phyloP scores from a whole-genome alignment of 352 stramenopile genomes.

The Phytophthora cryptogea region DNA sequence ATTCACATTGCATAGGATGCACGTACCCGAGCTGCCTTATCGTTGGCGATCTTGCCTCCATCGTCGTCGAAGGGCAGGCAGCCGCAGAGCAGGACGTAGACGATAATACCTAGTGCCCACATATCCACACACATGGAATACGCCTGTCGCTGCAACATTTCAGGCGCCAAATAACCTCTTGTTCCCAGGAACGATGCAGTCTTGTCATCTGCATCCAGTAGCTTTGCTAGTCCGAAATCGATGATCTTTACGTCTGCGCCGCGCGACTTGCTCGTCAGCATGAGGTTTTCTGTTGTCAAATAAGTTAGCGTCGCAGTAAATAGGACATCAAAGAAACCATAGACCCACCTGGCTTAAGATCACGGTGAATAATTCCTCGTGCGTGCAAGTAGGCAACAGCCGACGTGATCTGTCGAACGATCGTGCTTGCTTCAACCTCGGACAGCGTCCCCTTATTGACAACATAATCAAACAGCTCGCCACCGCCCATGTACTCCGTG shows the following conservation, averaged over 20 bases:
- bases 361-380: slow-evolving; percentile 87
- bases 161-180: slow-evolving; percentile 96
- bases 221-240: slow-evolving; percentile 98
- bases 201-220: slow-evolving; percentile 84
- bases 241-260: slow-evolving; percentile 97
- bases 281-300: slow-evolving; percentile 66
- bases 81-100: slow-evolving; percentile 97
- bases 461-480: slow-evolving; percentile 92
- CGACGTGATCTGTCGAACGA: slow-evolving; percentile 91
- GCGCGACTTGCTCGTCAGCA: slow-evolving; percentile 82
- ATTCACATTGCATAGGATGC: not conserved
- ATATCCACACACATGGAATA: slow-evolving; percentile 98
- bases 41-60: slow-evolving; percentile 81
- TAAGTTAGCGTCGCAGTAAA: too few species aligned
- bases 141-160: slow-evolving; percentile 97
- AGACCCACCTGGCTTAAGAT: slow-evolving; percentile 82
- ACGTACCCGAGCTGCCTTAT: slow-evolving; percentile 70
- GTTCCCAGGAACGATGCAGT: slow-evolving; percentile 87
- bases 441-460: slow-evolving; percentile 90
- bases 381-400: slow-evolving; percentile 90
- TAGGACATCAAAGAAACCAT: not conserved
- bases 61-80: slow-evolving; percentile 99
- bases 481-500: slow-evolving; percentile 88
- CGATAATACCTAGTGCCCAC: slow-evolving; percentile 98
- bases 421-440: slow-evolving; percentile 83